Evolutionary conservation across 352 stramenopile genomes (phyloP), one percentile per base, ranked within the genome.

Genomic region (Pythium coloratum): DNA sequence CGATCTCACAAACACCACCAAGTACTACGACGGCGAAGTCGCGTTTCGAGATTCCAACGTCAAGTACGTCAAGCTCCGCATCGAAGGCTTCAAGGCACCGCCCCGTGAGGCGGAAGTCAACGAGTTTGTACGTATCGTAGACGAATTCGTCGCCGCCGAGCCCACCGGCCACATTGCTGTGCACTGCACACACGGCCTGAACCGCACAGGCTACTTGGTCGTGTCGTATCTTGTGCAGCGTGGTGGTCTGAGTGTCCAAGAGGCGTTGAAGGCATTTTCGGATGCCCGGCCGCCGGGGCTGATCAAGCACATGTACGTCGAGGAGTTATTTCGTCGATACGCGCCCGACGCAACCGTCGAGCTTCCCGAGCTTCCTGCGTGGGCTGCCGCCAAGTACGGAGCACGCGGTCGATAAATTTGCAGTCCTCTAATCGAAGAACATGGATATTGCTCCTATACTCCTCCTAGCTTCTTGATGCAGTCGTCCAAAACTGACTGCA

Each of bases 251-350:
- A 77, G 73, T 0, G 76, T 95, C 9, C 81, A 78, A 28, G 76
- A 84, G 13, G 86, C 86, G 20, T 68, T 94, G 28, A 73, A 76
- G 34, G 81, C 85, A n/a, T 95, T 95, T 59, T 71, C 67, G 6
- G 61, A 69, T 34, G 81, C 86, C 42, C 75, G 86, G 38, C 83
- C 82, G 32, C 86, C 86, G 6, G 86, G 86, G 55, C 62, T 95
- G 13, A 91, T 95, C 71, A 93, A 92, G 67, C 81, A 91, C 69
- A 87, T 90, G 78, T 95, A 92, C 69, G 75, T 95, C 14, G 72
- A 92, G 64, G 82, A 89, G 18, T 76, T 95, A 44, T 91, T 88
- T 62, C 76, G 71, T 36, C 61, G 64, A 20, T 75, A 89, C 30
- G 84, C 78, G 0, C 66, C 62, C 3, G 61, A 62, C 2, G 82